These are phyloP conservation scores for Ustilago loliicola DNA, from an alignment of 1,284 basidiomycete species.

Conservation along the genomic window DNA sequence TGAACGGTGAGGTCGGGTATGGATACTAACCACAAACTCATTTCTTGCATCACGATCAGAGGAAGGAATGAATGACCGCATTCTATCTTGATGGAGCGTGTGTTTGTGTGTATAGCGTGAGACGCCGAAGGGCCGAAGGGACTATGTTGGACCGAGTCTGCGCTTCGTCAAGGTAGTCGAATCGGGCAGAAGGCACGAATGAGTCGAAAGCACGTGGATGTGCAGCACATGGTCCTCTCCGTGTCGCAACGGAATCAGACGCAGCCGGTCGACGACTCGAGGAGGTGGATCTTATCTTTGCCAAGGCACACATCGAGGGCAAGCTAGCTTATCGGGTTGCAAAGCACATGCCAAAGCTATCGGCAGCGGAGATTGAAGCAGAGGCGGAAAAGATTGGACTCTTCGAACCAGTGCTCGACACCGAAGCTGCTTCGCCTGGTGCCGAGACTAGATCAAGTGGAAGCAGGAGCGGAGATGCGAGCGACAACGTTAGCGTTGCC, in stretches of 20 bases:
- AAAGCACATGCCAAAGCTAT: slow-evolving; percentile 50
- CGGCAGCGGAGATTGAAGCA: slow-evolving; percentile 40
- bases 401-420: slow-evolving; percentile 12
- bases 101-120: too few relatives aligned
- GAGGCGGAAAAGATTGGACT: slow-evolving; percentile 57
- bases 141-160: too few relatives aligned
- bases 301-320: slow-evolving; percentile 57
- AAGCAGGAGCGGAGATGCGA: not conserved
- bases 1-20: slow-evolving; percentile 9
- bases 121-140: too few relatives aligned
- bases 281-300: slow-evolving; percentile 66
- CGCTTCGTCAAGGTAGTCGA: too few relatives aligned
- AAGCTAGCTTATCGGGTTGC: slow-evolving; percentile 52
- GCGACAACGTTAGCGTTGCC: slow-evolving; percentile 7
- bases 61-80: too few relatives aligned
- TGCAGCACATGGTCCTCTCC: too few relatives aligned
- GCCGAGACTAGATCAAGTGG: slow-evolving; percentile 1
- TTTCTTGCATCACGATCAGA: too few relatives aligned
- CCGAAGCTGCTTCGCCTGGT: slow-evolving; percentile 4
- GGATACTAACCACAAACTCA: not conserved
- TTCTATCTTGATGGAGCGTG: too few relatives aligned
- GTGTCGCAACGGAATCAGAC: too few relatives aligned
- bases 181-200: too few relatives aligned
- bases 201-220: too few relatives aligned
- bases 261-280: slow-evolving; percentile 56